phyloP scores from a whole-genome alignment of 257 asterid genomes.

The Ocimum tenuiflorum region DNA sequence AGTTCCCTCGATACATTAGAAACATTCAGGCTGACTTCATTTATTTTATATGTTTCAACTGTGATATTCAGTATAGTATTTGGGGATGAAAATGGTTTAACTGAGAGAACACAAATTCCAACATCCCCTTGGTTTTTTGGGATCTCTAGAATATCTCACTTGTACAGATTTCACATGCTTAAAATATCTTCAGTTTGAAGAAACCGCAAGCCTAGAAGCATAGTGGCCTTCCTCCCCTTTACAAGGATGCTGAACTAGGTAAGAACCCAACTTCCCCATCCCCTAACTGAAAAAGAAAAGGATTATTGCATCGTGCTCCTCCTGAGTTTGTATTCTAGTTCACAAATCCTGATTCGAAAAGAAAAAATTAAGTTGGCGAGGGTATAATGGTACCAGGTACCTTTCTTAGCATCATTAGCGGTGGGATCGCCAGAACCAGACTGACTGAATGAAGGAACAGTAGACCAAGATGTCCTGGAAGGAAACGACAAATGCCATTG shows the following conservation, averaged over 20 bases:
- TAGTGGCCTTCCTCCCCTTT: background rate
- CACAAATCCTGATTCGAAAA: background rate
- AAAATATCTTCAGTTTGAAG: background rate
- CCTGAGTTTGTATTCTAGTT: background rate
- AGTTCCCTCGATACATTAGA: background rate
- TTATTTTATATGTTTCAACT: background rate
- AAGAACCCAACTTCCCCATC: background rate
- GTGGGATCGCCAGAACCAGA: slow-evolving; percentile 37
- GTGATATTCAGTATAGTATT: background rate
- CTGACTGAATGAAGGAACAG: slow-evolving; percentile 60
- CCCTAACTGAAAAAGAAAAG: background rate
- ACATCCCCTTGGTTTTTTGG: too few relatives aligned
- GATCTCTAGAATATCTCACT: too few relatives aligned
- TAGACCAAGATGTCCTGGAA: slow-evolving; percentile 75
- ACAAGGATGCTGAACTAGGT: background rate
- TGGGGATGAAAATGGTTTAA: background rate
- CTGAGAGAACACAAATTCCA: background rate
- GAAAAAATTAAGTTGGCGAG: slow-evolving; percentile 1
- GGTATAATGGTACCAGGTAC: slow-evolving; percentile 28
- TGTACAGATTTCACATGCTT: too few relatives aligned
- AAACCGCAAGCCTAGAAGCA: background rate
- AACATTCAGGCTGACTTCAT: background rate
- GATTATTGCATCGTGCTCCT: slow-evolving; percentile 5
- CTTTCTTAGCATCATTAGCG: slow-evolving; percentile 39
- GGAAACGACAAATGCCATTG: background rate